Base-by-base conservation (phyloP, 208 protist genomes). In the Chromosphaera perkinsii region DNA sequence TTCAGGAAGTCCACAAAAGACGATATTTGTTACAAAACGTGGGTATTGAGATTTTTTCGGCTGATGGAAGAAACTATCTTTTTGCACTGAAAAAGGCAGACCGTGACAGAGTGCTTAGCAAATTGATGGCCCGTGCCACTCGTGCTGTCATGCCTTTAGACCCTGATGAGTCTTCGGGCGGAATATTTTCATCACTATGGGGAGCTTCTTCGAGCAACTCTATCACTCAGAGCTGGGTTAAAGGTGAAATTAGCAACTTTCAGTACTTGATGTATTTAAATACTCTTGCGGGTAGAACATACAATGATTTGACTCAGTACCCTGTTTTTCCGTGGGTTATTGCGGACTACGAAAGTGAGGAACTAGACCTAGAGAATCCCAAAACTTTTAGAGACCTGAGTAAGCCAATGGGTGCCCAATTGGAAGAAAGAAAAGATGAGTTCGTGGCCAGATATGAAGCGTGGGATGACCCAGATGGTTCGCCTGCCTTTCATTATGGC, bases 401-500 rank as follows among this genome's bases (percentile, higher is more conserved):
- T 26, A 58, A 51, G 32, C 65, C 51, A 36, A 62, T 89, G 26
- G 61, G 61, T 32, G 36, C 9, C 20, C 61, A 67, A 57, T 39
- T 32, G 24, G 29, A 3, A 24, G 35, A 36, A 14, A 9, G 61
- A 10, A 63, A 63, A 43, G 57, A 39, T 59, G 49, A 26, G 17
- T 55, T n/a, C 26, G 52, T 70, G 32, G 48, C 51, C 22, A 66
- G 75, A n/a, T 77, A 66, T 33, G 60, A 74, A 26, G 61, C 39
- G 27, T 80, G 76, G 76, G 71, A 77, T 9, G 71, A 76, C 37
- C 58, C 51, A n/a, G 49, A 51, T n/a, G 65, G 51, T 0, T 43
- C 58, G 1, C 56, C 92, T n/a, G 91, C 94, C 20, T 97, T 95
- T 62, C 91, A 96, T 66, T 97, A 96, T 77, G 96, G 95, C 56